A percentile compares a stretch with the other conserved stretches of the same genome.
Conservation (phyloP, 768 basidiomycete species). For the Trametes gibbosa region DNA sequence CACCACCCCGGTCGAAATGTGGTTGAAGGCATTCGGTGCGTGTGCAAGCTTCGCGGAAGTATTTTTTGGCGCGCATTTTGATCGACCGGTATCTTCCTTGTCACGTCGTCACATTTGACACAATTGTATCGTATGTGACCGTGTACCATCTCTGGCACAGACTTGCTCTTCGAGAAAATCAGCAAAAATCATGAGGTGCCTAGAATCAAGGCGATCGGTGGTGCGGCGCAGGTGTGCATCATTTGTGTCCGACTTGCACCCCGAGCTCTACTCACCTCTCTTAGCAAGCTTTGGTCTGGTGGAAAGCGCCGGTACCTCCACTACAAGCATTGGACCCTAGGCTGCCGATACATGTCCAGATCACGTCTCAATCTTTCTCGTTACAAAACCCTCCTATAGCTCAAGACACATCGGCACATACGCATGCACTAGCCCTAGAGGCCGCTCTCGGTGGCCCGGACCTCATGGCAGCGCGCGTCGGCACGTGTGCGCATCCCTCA, state of each 20-base stretch:
- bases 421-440: slow-evolving; percentile 74
- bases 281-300: slow-evolving; percentile 79
- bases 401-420: slow-evolving; percentile 78
- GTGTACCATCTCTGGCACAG: slow-evolving; percentile 34
- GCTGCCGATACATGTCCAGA: slow-evolving; percentile 66
- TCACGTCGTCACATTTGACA: slow-evolving; percentile 7
- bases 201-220: slow-evolving; percentile 73
- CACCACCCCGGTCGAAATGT: slow-evolving; percentile 88
- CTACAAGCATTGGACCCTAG: slow-evolving; percentile 72
- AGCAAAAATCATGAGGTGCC: slow-evolving; percentile 65
- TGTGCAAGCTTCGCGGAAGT: slow-evolving; percentile 47
- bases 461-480: slow-evolving; percentile 71
- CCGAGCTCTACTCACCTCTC: background rate
- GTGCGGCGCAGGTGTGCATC: slow-evolving; percentile 66
- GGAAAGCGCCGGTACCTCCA: slow-evolving; percentile 75
- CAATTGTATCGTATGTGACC: background rate
- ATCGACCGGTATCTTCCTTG: slow-evolving; percentile 9
- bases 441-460: slow-evolving; percentile 76
- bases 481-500: slow-evolving; percentile 68
- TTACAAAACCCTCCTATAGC: slow-evolving; percentile 72
- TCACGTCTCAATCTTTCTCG: slow-evolving; percentile 64
- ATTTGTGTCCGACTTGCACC: background rate
- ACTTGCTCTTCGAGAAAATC: slow-evolving; percentile 74
- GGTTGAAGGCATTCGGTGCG: slow-evolving; percentile 80
- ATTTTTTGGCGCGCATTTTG: slow-evolving; percentile 26